Evolutionary conservation across 225 moss, liverwort and hornwort species (phyloP), one percentile per base, ranked within the genome.

Genomic region (Physcomitrium patens): DNA sequence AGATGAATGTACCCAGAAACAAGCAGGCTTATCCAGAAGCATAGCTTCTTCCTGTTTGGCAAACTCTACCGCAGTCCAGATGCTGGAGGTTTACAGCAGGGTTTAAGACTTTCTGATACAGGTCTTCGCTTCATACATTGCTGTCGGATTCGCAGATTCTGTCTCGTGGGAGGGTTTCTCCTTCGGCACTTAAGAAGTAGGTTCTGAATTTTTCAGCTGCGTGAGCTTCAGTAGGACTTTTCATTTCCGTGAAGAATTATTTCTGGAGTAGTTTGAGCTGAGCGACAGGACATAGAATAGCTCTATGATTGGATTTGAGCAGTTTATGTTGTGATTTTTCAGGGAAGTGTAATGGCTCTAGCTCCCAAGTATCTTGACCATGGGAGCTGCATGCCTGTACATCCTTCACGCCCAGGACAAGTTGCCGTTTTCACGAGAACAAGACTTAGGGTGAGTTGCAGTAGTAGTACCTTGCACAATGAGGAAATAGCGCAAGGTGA

Each of bases 11-110:
- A 17, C 49, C 31, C 1, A 10, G 12, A 4, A 3, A 10, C 28
- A 4, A 8, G 50, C 28, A 20, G 71, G 75, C 78, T 85, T 85
- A 85, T 85, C 84, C 81, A 78, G 68, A 84, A 84, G 62, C 11
- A 42, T 58, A 76, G 56, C 22, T 27, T 9, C 28, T 6, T 51
- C 45, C 59, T 28, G 15, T 13, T 49, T 52, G 52, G 18, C 50
- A 49, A 15, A 7, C 67, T 14, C 55, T 12, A 1, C 31, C 13
- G 14, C 8, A 19, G 8, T 17, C n/a, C 54, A 55, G 54, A 13
- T 55, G 17, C 54, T 19, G 18, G 55, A 74, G 77, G 74, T 74
- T 84, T 70, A 17, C 9, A 44, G 70, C 67, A 84, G 84, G 80
- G 80, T 84, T 84, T 84, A 80, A 80, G 77, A 56, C 69, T 68